Conservation (phyloP, 2,329 filamentous ascomycete species). For the Cladosporium sp. region DNA sequence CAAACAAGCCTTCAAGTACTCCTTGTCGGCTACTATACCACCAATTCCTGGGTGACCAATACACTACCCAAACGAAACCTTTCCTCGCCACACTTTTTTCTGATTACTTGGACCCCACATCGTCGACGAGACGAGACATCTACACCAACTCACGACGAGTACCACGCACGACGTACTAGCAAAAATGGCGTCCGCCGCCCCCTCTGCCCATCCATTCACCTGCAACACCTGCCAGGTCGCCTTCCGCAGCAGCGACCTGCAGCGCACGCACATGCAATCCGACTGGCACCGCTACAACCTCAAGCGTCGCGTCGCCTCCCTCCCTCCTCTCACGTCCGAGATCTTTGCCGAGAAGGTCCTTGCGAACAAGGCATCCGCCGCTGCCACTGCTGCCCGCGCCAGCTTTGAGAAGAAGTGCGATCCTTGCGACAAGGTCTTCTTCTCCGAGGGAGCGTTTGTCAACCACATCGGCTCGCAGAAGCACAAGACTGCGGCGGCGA, state of each 20-base stretch:
- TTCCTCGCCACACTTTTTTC: conserved; percentile 10
- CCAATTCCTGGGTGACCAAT: not conserved
- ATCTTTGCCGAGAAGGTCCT: conserved; percentile 95
- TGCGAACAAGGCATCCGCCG: conserved; percentile 81
- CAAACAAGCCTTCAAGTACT: not conserved
- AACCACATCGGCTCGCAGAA: conserved; percentile 92
- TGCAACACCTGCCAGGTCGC: conserved; percentile 98
- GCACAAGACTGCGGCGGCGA: conserved; percentile 70
- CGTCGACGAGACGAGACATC: not conserved
- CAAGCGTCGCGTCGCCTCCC: conserved; percentile 85
- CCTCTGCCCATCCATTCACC: conserved; percentile 78
- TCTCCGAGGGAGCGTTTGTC: conserved; percentile 90
- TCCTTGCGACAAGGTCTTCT: conserved; percentile 88
- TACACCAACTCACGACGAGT: not conserved
- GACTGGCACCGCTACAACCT: conserved; percentile 95
- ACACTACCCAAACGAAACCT: not conserved
- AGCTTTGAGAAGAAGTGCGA: conserved; percentile 82
- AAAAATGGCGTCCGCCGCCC: conserved; percentile 15
- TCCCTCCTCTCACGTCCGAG: conserved; percentile 88
- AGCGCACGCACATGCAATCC: conserved; percentile 94
- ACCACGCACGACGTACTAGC: not conserved
- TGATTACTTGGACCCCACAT: conserved; percentile 1
- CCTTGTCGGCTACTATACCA: not conserved
- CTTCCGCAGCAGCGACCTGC: conserved; percentile 88
- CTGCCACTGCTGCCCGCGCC: conserved; percentile 81